Evolutionary conservation across 495 filamentous ascomycete genomes (phyloP), one percentile per base, ranked within the genome.

Genomic region (Xylaria scruposa): DNA sequence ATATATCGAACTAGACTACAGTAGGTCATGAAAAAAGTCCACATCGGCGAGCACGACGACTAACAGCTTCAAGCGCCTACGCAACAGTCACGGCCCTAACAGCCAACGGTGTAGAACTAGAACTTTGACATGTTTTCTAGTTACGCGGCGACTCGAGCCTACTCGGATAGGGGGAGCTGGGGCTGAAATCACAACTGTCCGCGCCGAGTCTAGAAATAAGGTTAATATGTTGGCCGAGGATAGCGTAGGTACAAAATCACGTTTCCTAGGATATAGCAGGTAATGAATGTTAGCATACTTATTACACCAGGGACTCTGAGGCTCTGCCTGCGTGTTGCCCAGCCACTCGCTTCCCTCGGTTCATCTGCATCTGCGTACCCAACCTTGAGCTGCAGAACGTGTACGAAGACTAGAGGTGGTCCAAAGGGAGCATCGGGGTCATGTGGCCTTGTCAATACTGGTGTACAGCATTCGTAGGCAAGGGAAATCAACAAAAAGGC

Each of bases 281-380:
- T 38, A 13, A 60, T 60, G 58, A 12, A 38, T 60, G 58, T 21
- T 60, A 60, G 31, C 19, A 33, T 38, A 60, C n/a, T n/a, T n/a
- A n/a, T n/a, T n/a, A n/a, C 33, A 19, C 24, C 26, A 44, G 4
- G 5, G n/a, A 24, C 15, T 31, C 61, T 65, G 62, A 65, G 62
- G 62, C 62, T 65, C 62, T 65, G 62, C 60, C n/a, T 24, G 21
- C 60, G 40, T 63, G n/a, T 63, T 40, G 40, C 38, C 33, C 7
- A 63, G 60, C 38, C 40, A 8, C 38, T 24, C 15, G 10, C 59
- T 38, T 40, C 2, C 58, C 19, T 36, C 33, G 3, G n/a, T 4
- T 13, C 38, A 44, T 63, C 21, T 63, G 21, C 60, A 63, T 24
- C 10, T 42, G 21, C n/a, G 4, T 21, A 38, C 17, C 19, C 17